Percentiles rank a stretch among this genome's conserved stretches.
These are phyloP conservation scores for Cadophora sp. DNA, from an alignment of 2,329 filamentous ascomycete species.

Conservation along the genomic window DNA sequence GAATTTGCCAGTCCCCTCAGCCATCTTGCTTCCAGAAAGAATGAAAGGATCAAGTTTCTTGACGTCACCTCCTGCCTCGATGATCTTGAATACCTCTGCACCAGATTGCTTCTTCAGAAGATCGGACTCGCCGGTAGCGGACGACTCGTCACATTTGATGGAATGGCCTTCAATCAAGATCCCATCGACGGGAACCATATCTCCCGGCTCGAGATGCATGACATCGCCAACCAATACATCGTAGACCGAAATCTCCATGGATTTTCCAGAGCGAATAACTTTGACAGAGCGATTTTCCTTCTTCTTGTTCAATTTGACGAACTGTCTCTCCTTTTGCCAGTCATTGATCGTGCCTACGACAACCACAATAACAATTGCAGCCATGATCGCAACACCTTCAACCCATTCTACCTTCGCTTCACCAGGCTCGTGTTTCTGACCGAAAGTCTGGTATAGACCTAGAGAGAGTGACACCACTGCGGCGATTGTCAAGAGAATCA, in stretches of 20 bases:
- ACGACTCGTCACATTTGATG: constrained; percentile 76
- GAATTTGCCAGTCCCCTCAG: constrained; percentile 75
- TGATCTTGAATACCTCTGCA: constrained; percentile 67
- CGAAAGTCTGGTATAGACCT: constrained; percentile 73
- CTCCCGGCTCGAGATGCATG: constrained; percentile 71
- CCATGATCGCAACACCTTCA: constrained; percentile 77
- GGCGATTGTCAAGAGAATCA: constrained; percentile 71
- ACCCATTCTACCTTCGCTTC: constrained; percentile 71
- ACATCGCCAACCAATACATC: constrained; percentile 75
- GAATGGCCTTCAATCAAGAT: constrained; percentile 71
- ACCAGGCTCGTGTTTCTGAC: constrained; percentile 51
- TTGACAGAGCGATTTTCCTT: constrained; percentile 71
- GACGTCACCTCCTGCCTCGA: constrained; percentile 58
- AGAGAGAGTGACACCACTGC: constrained; percentile 74
- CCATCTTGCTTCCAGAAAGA: constrained; percentile 76
- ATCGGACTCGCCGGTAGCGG: constrained; percentile 76
- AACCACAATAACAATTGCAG: constrained; percentile 77
- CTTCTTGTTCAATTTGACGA: constrained; percentile 61
- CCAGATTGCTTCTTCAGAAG: constrained; percentile 68
- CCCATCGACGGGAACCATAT: constrained; percentile 74
- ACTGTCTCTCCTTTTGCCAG: constrained; percentile 80
- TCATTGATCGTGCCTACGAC: constrained; percentile 73
- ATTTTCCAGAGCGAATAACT: constrained; percentile 70
- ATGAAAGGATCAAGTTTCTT: constrained; percentile 78
- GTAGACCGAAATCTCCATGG: constrained; percentile 66